Base-by-base conservation (phyloP, 129 eudicot genomes). In the Centrapalus pauciflorus region DNA sequence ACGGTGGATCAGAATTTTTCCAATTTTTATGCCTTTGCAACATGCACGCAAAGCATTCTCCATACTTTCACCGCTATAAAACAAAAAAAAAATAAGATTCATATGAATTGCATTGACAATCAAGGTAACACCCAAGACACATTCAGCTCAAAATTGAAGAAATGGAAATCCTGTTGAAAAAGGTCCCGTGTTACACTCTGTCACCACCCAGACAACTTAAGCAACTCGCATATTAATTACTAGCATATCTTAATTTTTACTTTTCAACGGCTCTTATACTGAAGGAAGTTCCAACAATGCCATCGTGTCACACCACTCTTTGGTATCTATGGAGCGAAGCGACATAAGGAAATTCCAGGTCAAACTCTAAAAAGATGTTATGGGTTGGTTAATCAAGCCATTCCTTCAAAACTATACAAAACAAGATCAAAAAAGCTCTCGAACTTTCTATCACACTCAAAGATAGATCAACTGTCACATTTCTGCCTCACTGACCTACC, bases 1-100 rank as follows among this genome's bases (percentile, higher is more conserved):
- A 61, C 98, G 89, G 65, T 88, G 98, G 70, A 93, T 93, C 48
- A 93, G 72, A 57, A 93, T 88, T 79, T 93, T 93, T 66, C 98
- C 98, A 63, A 93, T 93, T 77, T 93, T 93, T 54, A 93, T 93
- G 41, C 98, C 98, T 67, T 93, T 93, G 83, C 98, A 93, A 69
- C 98, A 93, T 58, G 98, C 98, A 49, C 98, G 95, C 79, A 93
- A 56, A 52, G 98, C 98, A 46, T 93, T 93, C 60, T 93, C 98
- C 98, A 93, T 93, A 75, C 98, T 93, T 76, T 93, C 98, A 54
- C 98, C 98, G 80, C 98, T 93, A 69, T 13, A 59, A 29, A 64
- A 61, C 9, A 7, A 33, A 32, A 73, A 73, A 43, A 11, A 9
- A 8, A n/a, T n/a, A n/a, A 6, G 16, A 23, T 17, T 55, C 9